phyloP scores from a whole-genome alignment of 495 filamentous ascomycete genomes.

The Chaetomium cochliodes region DNA sequence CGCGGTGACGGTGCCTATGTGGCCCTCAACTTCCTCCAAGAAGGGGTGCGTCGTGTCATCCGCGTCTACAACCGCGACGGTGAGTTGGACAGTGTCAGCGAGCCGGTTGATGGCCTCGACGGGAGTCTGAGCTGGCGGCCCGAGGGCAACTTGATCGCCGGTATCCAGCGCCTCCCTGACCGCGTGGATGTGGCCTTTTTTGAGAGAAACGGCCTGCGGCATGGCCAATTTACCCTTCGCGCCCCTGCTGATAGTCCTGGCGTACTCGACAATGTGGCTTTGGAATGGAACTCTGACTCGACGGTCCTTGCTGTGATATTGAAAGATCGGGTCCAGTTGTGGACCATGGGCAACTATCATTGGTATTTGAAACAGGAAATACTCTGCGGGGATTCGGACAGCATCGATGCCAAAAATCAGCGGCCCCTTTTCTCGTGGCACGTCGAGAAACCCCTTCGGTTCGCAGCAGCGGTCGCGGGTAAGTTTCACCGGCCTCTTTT shows the following conservation, averaged over 20 bases:
- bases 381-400: slow-evolving; percentile 33
- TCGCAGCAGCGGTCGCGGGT: slow-evolving; percentile 53
- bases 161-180: slow-evolving; percentile 69
- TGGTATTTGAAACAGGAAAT: slow-evolving; percentile 98
- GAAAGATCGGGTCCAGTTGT: slow-evolving; percentile 77
- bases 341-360: slow-evolving; percentile 96
- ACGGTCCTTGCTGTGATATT: slow-evolving; percentile 81
- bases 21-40: slow-evolving; percentile 75
- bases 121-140: slow-evolving; percentile 88
- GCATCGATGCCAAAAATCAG: slow-evolving; percentile 3
- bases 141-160: slow-evolving; percentile 81
- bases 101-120: slow-evolving; percentile 88
- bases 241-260: slow-evolving; percentile 56
- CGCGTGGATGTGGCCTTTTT: slow-evolving; percentile 88
- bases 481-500: slow-evolving; percentile 25
- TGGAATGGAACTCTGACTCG: slow-evolving; percentile 90
- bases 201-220: slow-evolving; percentile 89
- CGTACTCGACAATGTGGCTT: slow-evolving; percentile 56
- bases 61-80: slow-evolving; percentile 90
- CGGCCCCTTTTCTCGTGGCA: slow-evolving; percentile 62
- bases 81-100: slow-evolving; percentile 82
- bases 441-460: slow-evolving; percentile 71
- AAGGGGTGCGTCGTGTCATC: slow-evolving; percentile 66
- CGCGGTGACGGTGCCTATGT: slow-evolving; percentile 91
- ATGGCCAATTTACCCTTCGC: slow-evolving; percentile 83